Evolutionary conservation across 495 filamentous ascomycete species (phyloP), one percentile per base, ranked within the genome.

Genomic region (Penicillium paxilli): DNA sequence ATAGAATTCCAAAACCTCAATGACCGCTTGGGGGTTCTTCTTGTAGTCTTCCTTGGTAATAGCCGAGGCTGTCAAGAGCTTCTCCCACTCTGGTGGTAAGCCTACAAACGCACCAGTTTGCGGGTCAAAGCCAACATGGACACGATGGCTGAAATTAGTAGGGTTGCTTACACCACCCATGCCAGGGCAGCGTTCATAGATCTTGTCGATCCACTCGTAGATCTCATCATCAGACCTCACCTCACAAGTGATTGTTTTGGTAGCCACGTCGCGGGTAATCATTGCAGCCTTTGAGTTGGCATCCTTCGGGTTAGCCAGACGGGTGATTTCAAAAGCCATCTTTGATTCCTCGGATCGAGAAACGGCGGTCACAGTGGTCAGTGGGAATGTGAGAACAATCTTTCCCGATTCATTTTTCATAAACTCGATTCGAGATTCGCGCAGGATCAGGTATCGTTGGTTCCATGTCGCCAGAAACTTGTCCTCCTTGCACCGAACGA

Each of bases 161-260:
- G 94, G 94, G 69, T 96, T 96, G 74, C 92, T 96, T 8, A 98
- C 95, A 53, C 94, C 94, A 42, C 94, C 92, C 91, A 96, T 96
- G 44, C 91, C 93, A 1, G 94, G 94, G 66, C 92, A 97, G 54
- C 94, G 87, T 53, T 91, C 90, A 66, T 96, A 97, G 57, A 98
- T 94, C 67, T 89, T 88, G 67, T 98, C 94, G 52, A 96, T 96
- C 94, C 94, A 98, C 47, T 95, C 91, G 66, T 98, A 98, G 30
- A 97, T 84, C 58, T 98, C 94, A 59, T 96, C 92, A 56, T 98
- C 95, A 19, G 83, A 87, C 65, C 96, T 96, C 57, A 98, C 89
- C 65, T 89, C 89, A 58, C 96, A 91, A 22, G 91, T 88, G 33
- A 96, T 79, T 9, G 87, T 88, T 61, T 89, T 90, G 26, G 86